Percentiles rank a stretch among this genome's conserved stretches.
phyloP scores from a whole-genome alignment of 495 filamentous ascomycete species.

The Aspergillus nidulans region DNA sequence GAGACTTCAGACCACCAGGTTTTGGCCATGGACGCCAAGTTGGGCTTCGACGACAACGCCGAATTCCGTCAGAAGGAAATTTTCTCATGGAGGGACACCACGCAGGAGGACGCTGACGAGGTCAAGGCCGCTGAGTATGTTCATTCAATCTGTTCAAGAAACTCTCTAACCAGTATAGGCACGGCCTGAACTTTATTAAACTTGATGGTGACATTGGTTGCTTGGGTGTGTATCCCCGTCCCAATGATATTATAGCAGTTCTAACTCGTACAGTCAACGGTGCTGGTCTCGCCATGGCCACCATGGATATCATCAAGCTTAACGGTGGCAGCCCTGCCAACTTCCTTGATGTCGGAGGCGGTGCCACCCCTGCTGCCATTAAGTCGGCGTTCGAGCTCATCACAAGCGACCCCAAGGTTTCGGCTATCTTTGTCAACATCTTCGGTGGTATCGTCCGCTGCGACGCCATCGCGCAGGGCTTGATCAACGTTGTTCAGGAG shows the following conservation, averaged over 20 bases:
- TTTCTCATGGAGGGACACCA: conserved; percentile 86
- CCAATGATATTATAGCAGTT: too few species aligned
- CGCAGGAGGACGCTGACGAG: conserved; percentile 96
- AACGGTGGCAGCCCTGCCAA: conserved; percentile 95
- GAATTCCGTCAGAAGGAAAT: conserved; percentile 96
- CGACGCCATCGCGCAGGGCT: conserved; percentile 93
- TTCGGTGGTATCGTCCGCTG: conserved; percentile 98
- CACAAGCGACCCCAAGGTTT: conserved; percentile 96
- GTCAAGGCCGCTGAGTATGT: conserved; percentile 85
- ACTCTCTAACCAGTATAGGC: conserved; percentile 31
- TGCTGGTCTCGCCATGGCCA: conserved; percentile 98
- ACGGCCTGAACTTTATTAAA: conserved; percentile 98
- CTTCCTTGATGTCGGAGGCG: conserved; percentile 97
- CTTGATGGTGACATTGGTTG: conserved; percentile 98
- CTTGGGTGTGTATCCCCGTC: conserved; percentile 55
- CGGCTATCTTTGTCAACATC: conserved; percentile 99
- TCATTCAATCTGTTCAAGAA: not conserved
- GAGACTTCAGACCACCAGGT: conserved; percentile 98
- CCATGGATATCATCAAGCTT: conserved; percentile 99
- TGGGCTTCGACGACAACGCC: conserved; percentile 97
- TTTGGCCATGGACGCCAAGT: conserved; percentile 97
- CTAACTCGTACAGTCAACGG: conserved; percentile 80
- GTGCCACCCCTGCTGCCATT: conserved; percentile 94
- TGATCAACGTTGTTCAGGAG: conserved; percentile 87
- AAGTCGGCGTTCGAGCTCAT: conserved; percentile 97